Conservation (phyloP, 768 basidiomycete species). For the Mycena albidolilacea region DNA sequence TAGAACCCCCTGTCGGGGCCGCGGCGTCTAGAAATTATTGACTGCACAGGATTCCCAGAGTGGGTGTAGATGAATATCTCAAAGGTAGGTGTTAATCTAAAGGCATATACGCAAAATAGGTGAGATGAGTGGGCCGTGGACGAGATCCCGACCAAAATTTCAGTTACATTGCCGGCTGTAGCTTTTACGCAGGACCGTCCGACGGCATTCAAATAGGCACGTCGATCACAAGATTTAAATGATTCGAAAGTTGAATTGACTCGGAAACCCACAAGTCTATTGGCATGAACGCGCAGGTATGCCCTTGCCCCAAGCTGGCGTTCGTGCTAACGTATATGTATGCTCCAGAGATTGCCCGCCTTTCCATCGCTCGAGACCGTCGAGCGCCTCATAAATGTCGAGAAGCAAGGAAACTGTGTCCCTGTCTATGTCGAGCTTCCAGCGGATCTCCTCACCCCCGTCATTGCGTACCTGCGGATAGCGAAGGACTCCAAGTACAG, state of each 20-base stretch:
- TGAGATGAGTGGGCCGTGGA: conserved; percentile 22
- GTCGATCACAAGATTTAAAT: conserved; percentile 4
- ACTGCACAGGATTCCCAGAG: conserved; percentile 1
- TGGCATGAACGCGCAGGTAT: conserved; percentile 40
- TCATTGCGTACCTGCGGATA: conserved; percentile 94
- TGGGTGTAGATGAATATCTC: background rate
- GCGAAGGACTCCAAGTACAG: conserved; percentile 95
- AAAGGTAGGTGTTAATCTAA: no score
- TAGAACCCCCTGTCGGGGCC: no score
- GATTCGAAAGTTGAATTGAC: background rate
- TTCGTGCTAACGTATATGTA: conserved; percentile 16
- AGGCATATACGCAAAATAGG: background rate
- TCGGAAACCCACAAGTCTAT: background rate
- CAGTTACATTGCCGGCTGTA: background rate
- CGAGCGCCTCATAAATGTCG: conserved; percentile 82
- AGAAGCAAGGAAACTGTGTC: conserved; percentile 92
- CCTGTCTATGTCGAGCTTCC: conserved; percentile 95
- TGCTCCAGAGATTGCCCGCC: conserved; percentile 72
- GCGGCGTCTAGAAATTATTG: no score
- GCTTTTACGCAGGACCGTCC: background rate
- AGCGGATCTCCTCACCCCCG: conserved; percentile 96
- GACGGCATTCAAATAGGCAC: background rate
- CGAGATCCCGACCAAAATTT: background rate
- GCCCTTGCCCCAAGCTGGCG: conserved; percentile 18
- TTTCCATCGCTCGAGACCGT: conserved; percentile 81